Evolutionary conservation across 331 rosid species (phyloP), one percentile per base, ranked within the genome.

Genomic region (Erythrophleum ivorense): DNA sequence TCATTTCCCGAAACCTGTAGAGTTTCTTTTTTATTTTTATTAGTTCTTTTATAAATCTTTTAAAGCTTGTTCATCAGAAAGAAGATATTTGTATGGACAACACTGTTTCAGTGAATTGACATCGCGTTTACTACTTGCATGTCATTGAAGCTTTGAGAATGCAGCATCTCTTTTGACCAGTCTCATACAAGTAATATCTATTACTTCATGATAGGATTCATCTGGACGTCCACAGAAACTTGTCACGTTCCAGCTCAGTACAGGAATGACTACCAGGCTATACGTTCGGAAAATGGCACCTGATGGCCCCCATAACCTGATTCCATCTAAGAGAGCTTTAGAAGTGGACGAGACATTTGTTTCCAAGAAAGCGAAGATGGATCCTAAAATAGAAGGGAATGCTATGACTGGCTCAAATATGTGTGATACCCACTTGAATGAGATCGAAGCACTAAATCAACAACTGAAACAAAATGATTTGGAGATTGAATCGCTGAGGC

Each of bases 141-240:
- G 43, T 70, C 12, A 60, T 78, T 71, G 75, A 53, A 50, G 60
- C 54, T 75, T 34, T 54, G 64, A 24, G 58, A 53, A 67, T 33
- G 71, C 18, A 66, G 63, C 12, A 6, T 79, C n/a, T 16, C 48
- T 36, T 71, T 71, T 67, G 50, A 48, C 67, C 60, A 38, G 68
- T 67, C 64, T 78, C 24, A n/a, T 68, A 29, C 50, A 24, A 48
- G 1, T 60, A 16, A 9, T 73, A 15, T 43, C 15, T 64, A 69
- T 84, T 77, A 18, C 83, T 33, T 64, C 43, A n/a, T 89, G 48
- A 43, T 83, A 95, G 98, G 98, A 95, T 84, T 72, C 92, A 7
- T 38, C 0, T 79, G 96, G 98, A 50, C 84, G 75, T 69, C 94
- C 89, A 3, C 98, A 95, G 85, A 95, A 95, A 73, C 82, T 67